Base-by-base conservation (phyloP, 805 yeast species). In the Monosporozyma aerobia region DNA sequence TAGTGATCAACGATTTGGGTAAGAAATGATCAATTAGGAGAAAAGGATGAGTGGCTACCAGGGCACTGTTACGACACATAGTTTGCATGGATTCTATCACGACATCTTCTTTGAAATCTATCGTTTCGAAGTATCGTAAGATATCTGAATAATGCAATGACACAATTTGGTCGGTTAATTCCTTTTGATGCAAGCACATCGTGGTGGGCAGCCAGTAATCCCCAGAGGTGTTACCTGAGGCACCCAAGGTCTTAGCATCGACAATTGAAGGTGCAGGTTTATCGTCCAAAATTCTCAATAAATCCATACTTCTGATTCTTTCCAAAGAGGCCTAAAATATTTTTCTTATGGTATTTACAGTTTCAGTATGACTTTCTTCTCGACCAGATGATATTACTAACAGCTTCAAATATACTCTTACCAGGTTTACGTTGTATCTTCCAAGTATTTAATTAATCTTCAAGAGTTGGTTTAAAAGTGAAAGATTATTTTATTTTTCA, bases 71-170 rank as follows among this genome's bases (percentile, higher is more conserved):
- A 53, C 78, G 69, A 54, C 87, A 78, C 67, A 95, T 79, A 7
- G 87, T 84, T 54, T 81, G 78, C 65, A 92, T 74, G 0, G 95
- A 83, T 62, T 87, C 87, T n/a, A 82, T 73, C 39, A 86, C 78
- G 30, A 87, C 79, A 47, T 76, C 76, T 49, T 79, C 81, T 47
- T 72, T 68, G 44, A 68, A 73, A 51, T 73, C 71, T 35, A 72
- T 69, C 1, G 76, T 70, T 64, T 89, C 95, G 63, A 87, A 90
- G 65, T 85, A 90, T 68, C 89, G 83, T 59, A 92, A 73, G 53
- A 92, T 89, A 64, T 90, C 98, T 35, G 92, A 81, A 65, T 90
- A 92, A 69, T 92, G 98, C 43, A 90, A 73, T 1, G 96, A 87
- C 11, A 92, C 87, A 32, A 94, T 90, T 64, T 90, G 96, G 67